Conservation (phyloP, 805 yeast genomes). For the Zygotorulaspora florentina region DNA sequence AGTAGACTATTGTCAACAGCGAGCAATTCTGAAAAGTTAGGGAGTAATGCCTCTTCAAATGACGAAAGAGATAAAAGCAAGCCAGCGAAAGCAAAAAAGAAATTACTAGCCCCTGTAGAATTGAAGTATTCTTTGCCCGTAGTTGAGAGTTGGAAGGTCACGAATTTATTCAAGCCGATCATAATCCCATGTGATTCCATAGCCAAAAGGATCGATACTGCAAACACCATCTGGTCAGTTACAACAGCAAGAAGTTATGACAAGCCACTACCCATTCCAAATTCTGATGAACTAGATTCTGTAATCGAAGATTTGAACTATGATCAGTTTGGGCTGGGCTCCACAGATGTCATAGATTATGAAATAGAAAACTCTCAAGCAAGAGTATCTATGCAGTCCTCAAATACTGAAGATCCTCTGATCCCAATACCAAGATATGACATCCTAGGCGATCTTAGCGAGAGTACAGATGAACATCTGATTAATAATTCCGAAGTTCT, state of each 20-base stretch:
- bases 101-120: constrained; percentile 24
- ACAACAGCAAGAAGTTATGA: constrained; percentile 19
- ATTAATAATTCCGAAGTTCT: constrained; percentile 4
- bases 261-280: constrained; percentile 23
- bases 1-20: background rate
- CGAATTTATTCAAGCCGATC: constrained; percentile 9
- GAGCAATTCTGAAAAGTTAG: background rate
- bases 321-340: constrained; percentile 8
- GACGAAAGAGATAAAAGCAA: constrained; percentile 3
- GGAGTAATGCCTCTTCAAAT: background rate
- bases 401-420: background rate
- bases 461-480: constrained; percentile 1
- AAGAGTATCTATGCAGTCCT: constrained; percentile 2
- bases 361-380: constrained; percentile 1
- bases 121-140: constrained; percentile 13
- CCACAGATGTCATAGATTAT: constrained; percentile 1
- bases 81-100: constrained; percentile 13
- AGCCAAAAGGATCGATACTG: constrained; percentile 16
- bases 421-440: constrained; percentile 10
- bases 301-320: constrained; percentile 12
- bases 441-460: constrained; percentile 2
- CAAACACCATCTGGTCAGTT: constrained; percentile 25
- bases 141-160: background rate
- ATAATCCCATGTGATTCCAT: constrained; percentile 11
- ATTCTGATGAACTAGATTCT: constrained; percentile 9